Base-by-base conservation (phyloP, 129 eudicot species). In the Arctium lappa region DNA sequence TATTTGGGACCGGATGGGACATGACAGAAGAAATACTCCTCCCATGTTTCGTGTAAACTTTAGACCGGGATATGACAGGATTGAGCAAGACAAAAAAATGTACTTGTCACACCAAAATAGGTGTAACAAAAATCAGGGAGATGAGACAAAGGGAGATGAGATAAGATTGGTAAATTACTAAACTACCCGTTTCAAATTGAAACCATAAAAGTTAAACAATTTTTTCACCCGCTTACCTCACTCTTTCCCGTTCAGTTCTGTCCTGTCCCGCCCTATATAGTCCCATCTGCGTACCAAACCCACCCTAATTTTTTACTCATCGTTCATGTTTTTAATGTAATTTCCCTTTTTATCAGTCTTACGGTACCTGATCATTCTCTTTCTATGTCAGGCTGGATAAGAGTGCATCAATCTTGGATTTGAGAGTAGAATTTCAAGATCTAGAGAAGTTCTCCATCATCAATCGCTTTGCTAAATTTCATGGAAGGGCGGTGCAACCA, bases 351-450 rank as follows among this genome's bases (percentile, higher is more conserved):
- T 79, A 40, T 48, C 7, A 18, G 36, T 72, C 60, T 37, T 32
- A 18, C 0, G 8, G 27, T 70, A 44, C 9, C 16, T 27, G 74
- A 74, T 75, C 70, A 33, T 32, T 10, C 18, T 62, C 2, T 37
- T 31, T 32, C 70, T 27, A 31, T 87, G 82, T 6, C 85, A 94
- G 98, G 69, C 72, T 91, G 90, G 98, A 94, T 63, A 90, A 87
- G 84, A 85, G 88, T 68, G 85, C 90, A 78, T 91, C 97, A 39
- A 72, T 91, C 5, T 72, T 88, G 86, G 98, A 94, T 87, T 83
- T 94, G 79, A 91, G 89, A 86, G 84, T 90, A 74, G 97, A 94
- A 78, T 87, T 87, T 73, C 97, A 94, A 86, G 98, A 94, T 80
- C 39, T 94, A 15, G 98, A 94, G 86, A 91, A 90, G 80, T 90